A percentile compares a stretch with the other conserved stretches of the same genome.
Conservation (phyloP, 2,329 filamentous ascomycete genomes). For the Exophiala calicioides region DNA sequence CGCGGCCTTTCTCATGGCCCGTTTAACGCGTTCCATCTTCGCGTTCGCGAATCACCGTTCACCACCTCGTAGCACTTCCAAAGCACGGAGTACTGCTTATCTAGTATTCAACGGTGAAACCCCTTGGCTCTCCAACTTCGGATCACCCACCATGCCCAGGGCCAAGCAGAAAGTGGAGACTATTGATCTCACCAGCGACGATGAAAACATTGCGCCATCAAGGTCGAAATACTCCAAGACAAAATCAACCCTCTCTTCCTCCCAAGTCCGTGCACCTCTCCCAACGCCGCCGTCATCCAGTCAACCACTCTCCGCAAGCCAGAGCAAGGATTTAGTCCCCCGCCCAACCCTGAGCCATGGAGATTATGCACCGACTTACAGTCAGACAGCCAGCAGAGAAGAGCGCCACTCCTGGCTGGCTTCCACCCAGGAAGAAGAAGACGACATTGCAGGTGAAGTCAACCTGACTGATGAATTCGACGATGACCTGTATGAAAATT, state of each 20-base stretch:
- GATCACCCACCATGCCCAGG: constrained; percentile 10
- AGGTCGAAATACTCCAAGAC: constrained; percentile 11
- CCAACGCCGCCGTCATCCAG: constrained; percentile 27
- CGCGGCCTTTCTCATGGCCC: too few species aligned
- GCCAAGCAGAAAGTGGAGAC: constrained; percentile 19
- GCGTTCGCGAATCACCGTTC: too few species aligned
- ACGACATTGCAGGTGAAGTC: constrained; percentile 29
- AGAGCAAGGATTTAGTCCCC: constrained; percentile 1
- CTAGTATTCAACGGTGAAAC: too few species aligned
- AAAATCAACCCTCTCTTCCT: constrained; percentile 12
- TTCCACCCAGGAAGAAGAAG: constrained; percentile 33
- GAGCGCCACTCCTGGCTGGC: constrained; percentile 21
- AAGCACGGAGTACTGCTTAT: too few species aligned
- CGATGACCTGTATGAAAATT: constrained; percentile 39
- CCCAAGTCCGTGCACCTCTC: constrained; percentile 14
- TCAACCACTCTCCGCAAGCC: constrained; percentile 10
- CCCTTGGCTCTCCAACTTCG: too few species aligned
- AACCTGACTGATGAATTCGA: constrained; percentile 38
- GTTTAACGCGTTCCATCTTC: too few species aligned
- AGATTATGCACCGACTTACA: constrained; percentile 6
- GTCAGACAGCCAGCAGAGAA: constrained; percentile 1
- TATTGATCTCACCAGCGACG: constrained; percentile 25
- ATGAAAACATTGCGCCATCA: constrained; percentile 7
- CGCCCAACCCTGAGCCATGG: constrained; percentile 9
- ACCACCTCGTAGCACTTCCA: too few species aligned